Conservation (phyloP, 306 rosid species). For the cucumber (Cucumis sativus) region Cucumber_9930_V3 NC_026661.2:2886001-2886500, state of each 20-base stretch:
- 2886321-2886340: slow-evolving; percentile 46
- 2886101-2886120: slow-evolving; percentile 72
- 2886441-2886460: slow-evolving; percentile 74
- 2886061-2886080: slow-evolving; percentile 74
- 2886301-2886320: slow-evolving; percentile 41
- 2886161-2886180: slow-evolving; percentile 32
- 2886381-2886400: slow-evolving; percentile 43
- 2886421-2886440: slow-evolving; percentile 71
- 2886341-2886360: slow-evolving; percentile 37
- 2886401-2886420: slow-evolving; percentile 44
- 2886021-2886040: slow-evolving; percentile 41
- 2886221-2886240: slow-evolving; percentile 46
- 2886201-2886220: slow-evolving; percentile 47
- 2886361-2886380: slow-evolving; percentile 58
- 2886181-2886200: slow-evolving; percentile 43
- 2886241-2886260: slow-evolving; percentile 66
- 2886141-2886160: slow-evolving; percentile 97
- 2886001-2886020: slow-evolving; percentile 46
- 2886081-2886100: slow-evolving; percentile 70
- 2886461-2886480: slow-evolving; percentile 71
- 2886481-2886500: slow-evolving; percentile 67
- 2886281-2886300: slow-evolving; percentile 30
- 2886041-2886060: slow-evolving; percentile 62
- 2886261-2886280: slow-evolving; percentile 42
- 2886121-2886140: slow-evolving; percentile 38